Evolutionary conservation across 495 filamentous ascomycete species (phyloP).

Genomic region (Astrothelium subdiscretum): DNA sequence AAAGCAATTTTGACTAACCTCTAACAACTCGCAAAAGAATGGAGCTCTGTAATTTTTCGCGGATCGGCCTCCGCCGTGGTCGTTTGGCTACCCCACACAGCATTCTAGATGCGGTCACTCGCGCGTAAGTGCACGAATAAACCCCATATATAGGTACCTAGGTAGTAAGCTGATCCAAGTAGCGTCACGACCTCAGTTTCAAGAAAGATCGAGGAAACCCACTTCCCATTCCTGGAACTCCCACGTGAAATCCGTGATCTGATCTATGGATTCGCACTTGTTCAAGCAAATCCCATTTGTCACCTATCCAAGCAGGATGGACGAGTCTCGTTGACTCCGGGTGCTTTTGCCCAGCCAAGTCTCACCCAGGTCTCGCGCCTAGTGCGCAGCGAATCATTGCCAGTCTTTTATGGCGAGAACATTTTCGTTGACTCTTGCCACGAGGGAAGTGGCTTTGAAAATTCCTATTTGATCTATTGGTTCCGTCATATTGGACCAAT

Average conservation of each 20-base stretch:
- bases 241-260: not conserved
- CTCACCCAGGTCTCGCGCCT: slow-evolving; percentile 8
- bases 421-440: slow-evolving; percentile 3
- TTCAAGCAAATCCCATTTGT: not conserved
- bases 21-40: too few species aligned
- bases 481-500: not conserved
- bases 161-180: too few species aligned
- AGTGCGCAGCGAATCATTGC: slow-evolving; percentile 8
- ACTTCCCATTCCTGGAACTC: not conserved
- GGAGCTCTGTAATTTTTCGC: too few species aligned
- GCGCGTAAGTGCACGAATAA: too few species aligned
- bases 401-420: slow-evolving; percentile 14
- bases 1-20: too few species aligned
- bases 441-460: not conserved
- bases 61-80: too few species aligned
- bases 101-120: too few species aligned
- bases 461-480: not conserved
- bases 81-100: too few species aligned
- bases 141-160: too few species aligned
- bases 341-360: slow-evolving; percentile 12
- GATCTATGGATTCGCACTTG: not conserved
- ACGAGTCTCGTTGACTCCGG: too few species aligned
- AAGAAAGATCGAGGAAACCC: too few species aligned
- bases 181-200: too few species aligned
- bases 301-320: not conserved